These are phyloP conservation scores for Lablab purpureus DNA, from an alignment of 306 rosid species.

Conservation along the genomic window DNA sequence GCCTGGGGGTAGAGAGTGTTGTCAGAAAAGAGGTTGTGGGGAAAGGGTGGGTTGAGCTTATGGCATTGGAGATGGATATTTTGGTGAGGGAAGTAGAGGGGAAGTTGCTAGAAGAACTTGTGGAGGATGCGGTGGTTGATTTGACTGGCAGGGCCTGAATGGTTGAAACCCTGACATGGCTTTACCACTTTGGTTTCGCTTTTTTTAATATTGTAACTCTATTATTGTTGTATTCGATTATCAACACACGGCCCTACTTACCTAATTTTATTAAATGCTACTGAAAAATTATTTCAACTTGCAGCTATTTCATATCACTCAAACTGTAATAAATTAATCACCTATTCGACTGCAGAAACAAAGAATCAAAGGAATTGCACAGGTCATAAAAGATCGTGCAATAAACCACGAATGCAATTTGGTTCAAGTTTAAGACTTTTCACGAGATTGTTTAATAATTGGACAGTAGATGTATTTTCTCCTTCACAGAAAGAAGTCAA, in stretches of 20 bases:
- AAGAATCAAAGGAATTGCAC: not conserved
- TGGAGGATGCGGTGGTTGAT: conserved; percentile 84
- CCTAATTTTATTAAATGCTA: conserved; percentile 52
- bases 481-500: not conserved
- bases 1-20: conserved; percentile 81
- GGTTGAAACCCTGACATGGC: conserved; percentile 49
- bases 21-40: conserved; percentile 86
- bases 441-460: not conserved
- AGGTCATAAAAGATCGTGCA: conserved; percentile 9
- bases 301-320: conserved; percentile 27
- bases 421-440: not conserved
- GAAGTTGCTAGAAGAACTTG: conserved; percentile 84
- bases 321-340: conserved; percentile 37
- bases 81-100: conserved; percentile 79
- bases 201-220: conserved; percentile 54
- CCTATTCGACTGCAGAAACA: conserved; percentile 21
- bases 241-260: conserved; percentile 54
- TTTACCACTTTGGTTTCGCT: conserved; percentile 22
- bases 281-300: conserved; percentile 39
- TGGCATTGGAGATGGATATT: conserved; percentile 71
- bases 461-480: not conserved
- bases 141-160: conserved; percentile 64
- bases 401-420: conserved; percentile 1
- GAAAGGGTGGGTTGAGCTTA: conserved; percentile 74
- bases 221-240: conserved; percentile 65